phyloP scores from a whole-genome alignment of 768 basidiomycete species.

The Gymnopilus dilepis region DNA sequence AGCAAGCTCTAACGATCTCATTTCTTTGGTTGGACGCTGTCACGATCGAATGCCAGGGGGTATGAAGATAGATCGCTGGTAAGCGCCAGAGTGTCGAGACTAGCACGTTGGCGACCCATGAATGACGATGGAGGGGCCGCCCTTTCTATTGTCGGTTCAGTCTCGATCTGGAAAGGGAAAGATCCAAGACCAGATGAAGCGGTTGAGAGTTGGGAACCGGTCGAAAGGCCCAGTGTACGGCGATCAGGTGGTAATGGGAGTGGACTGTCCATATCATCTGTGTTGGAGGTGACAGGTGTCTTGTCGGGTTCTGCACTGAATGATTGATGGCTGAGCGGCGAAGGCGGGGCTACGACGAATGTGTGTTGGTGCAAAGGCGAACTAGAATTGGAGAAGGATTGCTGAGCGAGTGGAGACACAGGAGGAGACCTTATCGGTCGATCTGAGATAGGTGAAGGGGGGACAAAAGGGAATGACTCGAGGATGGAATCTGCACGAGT shows the following conservation, averaged over 20 bases:
- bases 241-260: constrained; percentile 64
- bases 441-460: constrained; percentile 88
- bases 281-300: constrained; percentile 8
- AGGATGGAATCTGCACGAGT: constrained; percentile 84
- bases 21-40: constrained; percentile 38
- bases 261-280: constrained; percentile 29
- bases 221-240: constrained; percentile 71
- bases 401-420: constrained; percentile 72
- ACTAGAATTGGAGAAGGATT: constrained; percentile 54
- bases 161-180: constrained; percentile 87
- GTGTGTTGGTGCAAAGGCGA: constrained; percentile 65
- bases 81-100: constrained; percentile 83
- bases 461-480: constrained; percentile 88
- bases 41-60: constrained; percentile 74
- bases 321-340: constrained; percentile 61
- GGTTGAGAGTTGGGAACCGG: constrained; percentile 77
- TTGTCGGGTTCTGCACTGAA: constrained; percentile 34
- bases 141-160: constrained; percentile 48
- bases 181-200: constrained; percentile 82
- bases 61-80: constrained; percentile 86
- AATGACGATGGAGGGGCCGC: constrained; percentile 36
- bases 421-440: constrained; percentile 77
- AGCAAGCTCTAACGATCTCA: not conserved
- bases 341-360: constrained; percentile 48
- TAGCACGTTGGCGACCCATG: constrained; percentile 69